Percentiles rank a stretch among this genome's conserved stretches.
Conservation (phyloP, 106 monocot species). For the Apostasia ramifera region DNA sequence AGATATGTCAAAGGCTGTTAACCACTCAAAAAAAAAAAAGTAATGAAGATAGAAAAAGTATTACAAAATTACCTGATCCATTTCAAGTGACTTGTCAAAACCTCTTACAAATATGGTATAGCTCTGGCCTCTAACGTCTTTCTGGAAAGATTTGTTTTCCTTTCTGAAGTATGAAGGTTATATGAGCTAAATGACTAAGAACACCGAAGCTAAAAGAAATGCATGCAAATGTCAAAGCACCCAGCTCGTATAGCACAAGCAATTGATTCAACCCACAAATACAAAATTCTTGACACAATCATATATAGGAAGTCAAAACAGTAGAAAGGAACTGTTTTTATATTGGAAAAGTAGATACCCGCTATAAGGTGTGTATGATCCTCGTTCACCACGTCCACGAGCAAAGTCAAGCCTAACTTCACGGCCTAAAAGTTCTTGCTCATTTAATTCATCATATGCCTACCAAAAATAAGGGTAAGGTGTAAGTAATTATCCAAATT, state of each 20-base stretch:
- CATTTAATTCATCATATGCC: slow-evolving; percentile 61
- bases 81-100: slow-evolving; percentile 61
- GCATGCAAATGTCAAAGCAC: neutral
- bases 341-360: slow-evolving; percentile 29
- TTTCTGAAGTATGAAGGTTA: slow-evolving; percentile 15
- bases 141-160: slow-evolving; percentile 54
- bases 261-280: neutral
- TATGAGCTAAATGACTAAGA: neutral
- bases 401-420: slow-evolving; percentile 66
- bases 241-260: too few species aligned
- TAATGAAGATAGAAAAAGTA: neutral
- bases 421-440: slow-evolving; percentile 65
- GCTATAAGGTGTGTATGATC: slow-evolving; percentile 45
- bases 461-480: slow-evolving; percentile 9
- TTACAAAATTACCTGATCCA: slow-evolving; percentile 39
- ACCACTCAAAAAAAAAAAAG: too few species aligned
- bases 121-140: slow-evolving; percentile 33
- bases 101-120: slow-evolving; percentile 74
- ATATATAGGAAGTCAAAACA: neutral
- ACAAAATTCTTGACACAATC: neutral
- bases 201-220: neutral
- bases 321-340: neutral
- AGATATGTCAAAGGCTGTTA: too few species aligned
- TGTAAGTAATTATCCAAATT: neutral
- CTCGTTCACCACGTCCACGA: slow-evolving; percentile 14